Conservation (phyloP, 805 yeast species). For the Metschnikowia corniflorae region DNA sequence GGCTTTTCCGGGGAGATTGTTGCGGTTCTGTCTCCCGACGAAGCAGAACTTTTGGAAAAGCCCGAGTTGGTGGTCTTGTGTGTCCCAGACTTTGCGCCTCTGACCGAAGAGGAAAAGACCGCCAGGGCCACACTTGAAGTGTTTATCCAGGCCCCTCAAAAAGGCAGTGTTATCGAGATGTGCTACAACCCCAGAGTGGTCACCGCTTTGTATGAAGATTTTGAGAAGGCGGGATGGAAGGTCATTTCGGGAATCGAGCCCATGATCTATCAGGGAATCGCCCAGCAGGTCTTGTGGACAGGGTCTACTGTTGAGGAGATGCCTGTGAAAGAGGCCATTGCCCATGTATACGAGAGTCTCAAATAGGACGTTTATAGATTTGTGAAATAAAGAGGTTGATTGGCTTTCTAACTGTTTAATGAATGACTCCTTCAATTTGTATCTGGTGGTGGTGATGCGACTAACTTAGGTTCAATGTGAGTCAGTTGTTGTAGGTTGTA, state of each 20-base stretch:
- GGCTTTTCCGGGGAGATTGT: constrained; percentile 27
- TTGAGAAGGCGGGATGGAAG: constrained; percentile 23
- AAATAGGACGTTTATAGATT: background rate
- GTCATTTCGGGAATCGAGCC: constrained; percentile 31
- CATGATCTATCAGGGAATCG: constrained; percentile 31
- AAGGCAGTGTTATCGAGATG: constrained; percentile 32
- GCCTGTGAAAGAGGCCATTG: constrained; percentile 23
- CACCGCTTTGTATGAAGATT: constrained; percentile 25
- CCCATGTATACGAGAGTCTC: constrained; percentile 16
- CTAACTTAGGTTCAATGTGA: too few species aligned
- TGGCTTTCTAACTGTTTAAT: too few species aligned
- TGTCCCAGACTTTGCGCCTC: constrained; percentile 29
- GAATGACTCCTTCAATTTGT: too few species aligned
- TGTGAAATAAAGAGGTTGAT: too few species aligned
- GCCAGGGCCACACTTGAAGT: constrained; percentile 27
- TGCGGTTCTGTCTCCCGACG: constrained; percentile 22
- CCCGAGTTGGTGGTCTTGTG: constrained; percentile 27
- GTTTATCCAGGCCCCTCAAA: constrained; percentile 19
- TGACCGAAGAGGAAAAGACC: constrained; percentile 19
- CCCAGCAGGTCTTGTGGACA: constrained; percentile 31
- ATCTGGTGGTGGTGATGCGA: too few species aligned
- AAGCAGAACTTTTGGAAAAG: constrained; percentile 17
- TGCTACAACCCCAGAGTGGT: constrained; percentile 31
- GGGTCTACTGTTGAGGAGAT: constrained; percentile 24
- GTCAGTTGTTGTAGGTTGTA: too few species aligned